These are phyloP conservation scores for Colletotrichum eleusines DNA, from an alignment of 2,329 filamentous ascomycete genomes.

Conservation along the genomic window DNA sequence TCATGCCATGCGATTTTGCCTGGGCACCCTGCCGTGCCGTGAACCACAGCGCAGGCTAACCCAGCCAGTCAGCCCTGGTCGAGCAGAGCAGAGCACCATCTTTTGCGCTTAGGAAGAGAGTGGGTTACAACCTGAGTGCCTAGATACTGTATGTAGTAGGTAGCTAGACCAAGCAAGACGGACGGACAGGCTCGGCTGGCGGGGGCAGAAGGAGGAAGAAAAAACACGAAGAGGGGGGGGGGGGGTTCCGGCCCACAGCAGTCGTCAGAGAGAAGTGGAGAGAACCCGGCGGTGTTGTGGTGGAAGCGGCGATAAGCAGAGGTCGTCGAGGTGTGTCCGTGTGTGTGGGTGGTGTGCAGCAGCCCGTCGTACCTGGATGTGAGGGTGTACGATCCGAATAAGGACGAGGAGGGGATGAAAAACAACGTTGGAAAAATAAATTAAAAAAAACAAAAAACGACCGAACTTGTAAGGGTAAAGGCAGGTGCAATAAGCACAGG, in stretches of 20 bases:
- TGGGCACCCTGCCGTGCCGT: conserved; percentile 1
- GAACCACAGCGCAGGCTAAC: too few relatives aligned
- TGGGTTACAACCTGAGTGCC: background rate
- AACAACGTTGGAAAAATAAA: background rate
- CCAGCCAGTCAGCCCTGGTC: background rate
- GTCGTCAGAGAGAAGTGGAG: conserved; percentile 40
- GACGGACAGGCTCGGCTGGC: conserved; percentile 15
- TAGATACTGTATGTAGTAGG: too few relatives aligned
- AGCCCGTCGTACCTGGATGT: too few relatives aligned
- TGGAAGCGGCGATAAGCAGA: conserved; percentile 22
- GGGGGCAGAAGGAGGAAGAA: conserved; percentile 9
- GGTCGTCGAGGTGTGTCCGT: background rate
- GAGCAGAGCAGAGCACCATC: conserved; percentile 3
- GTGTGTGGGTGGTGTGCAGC: background rate
- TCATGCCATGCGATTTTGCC: conserved; percentile 1
- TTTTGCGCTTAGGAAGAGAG: background rate
- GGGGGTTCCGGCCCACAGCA: conserved; percentile 11
- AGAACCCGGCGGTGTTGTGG: conserved; percentile 21
- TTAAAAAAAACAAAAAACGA: background rate
- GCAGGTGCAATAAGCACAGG: too few relatives aligned
- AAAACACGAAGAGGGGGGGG: conserved; percentile 33
- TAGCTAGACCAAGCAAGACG: conserved; percentile 12
- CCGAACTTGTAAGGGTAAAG: background rate
- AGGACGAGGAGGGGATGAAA: background rate
- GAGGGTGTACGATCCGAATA: background rate